Percentiles rank a stretch among this genome's conserved stretches.
Evolutionary conservation across 139 green algal species (phyloP).

Genomic region (Yamagishiella unicocca): DNA sequence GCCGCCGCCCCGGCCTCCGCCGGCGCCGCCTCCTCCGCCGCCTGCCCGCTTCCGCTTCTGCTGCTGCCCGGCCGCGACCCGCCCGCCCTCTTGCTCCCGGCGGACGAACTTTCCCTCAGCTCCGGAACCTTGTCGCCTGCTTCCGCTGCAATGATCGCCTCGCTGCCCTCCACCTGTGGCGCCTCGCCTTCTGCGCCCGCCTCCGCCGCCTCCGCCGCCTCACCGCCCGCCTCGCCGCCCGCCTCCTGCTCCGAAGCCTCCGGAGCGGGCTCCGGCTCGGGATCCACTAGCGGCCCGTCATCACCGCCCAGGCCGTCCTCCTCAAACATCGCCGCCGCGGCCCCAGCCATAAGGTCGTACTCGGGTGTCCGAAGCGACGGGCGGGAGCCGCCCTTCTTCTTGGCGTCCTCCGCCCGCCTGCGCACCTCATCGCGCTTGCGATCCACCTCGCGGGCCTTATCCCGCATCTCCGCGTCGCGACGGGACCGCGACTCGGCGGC

Average conservation of each 20-base stretch:
- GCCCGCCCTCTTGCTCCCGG: not conserved
- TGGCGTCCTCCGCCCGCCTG: conserved; percentile 24
- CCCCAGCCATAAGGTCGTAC: conserved; percentile 6
- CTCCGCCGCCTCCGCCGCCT: not conserved
- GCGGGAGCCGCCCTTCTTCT: not conserved
- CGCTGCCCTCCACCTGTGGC: not conserved
- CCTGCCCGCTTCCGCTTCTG: not conserved
- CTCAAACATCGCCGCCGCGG: conserved; percentile 22
- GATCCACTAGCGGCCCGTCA: conserved; percentile 15
- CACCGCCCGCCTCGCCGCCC: not conserved
- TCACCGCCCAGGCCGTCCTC: not conserved
- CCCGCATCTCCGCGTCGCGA: conserved; percentile 29
- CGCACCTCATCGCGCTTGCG: conserved; percentile 37
- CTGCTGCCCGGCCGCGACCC: conserved; percentile 14
- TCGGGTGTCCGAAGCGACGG: not conserved
- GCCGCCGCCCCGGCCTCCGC: not conserved
- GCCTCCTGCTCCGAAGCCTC: not conserved
- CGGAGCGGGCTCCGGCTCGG: not conserved
- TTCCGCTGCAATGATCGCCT: not conserved
- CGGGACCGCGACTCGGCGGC: conserved; percentile 19
- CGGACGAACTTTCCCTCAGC: not conserved
- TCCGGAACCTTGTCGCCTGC: conserved; percentile 12
- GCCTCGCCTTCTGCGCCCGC: too few relatives aligned
- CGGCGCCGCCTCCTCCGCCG: not conserved
- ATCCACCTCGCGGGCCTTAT: conserved; percentile 33